Conservation (phyloP, 768 basidiomycete species). For the Leucosporidium yakuticum region DNA sequence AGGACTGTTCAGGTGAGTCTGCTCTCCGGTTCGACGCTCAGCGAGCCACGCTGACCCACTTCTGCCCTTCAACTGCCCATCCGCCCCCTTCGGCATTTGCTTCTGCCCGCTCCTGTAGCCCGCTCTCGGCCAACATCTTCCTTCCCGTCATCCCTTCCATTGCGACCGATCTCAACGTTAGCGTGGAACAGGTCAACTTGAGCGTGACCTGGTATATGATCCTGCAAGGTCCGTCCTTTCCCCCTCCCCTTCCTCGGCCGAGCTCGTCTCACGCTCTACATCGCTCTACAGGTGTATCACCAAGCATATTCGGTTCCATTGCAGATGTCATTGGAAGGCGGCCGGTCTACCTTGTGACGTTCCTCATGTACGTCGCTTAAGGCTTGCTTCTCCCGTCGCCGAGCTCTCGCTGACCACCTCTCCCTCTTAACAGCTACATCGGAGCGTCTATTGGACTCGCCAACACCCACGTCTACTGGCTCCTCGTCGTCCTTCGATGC, state of each 20-base stretch:
- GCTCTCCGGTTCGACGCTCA: background rate
- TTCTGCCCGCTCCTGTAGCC: background rate
- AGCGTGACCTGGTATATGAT: constrained; percentile 30
- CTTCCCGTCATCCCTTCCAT: constrained; percentile 31
- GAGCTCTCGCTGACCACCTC: too few species aligned
- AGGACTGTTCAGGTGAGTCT: background rate
- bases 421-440: constrained; percentile 17
- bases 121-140: constrained; percentile 31
- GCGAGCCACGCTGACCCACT: too few species aligned
- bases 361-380: constrained; percentile 17
- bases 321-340: constrained; percentile 28
- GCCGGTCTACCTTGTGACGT: constrained; percentile 18
- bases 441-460: constrained; percentile 33
- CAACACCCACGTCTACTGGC: constrained; percentile 20
- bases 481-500: constrained; percentile 17
- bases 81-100: too few species aligned
- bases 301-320: constrained; percentile 24
- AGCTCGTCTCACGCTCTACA: background rate
- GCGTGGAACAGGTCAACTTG: constrained; percentile 18
- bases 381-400: background rate
- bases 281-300: constrained; percentile 1
- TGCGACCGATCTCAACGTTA: constrained; percentile 3
- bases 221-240: constrained; percentile 15
- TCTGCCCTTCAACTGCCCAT: too few species aligned
- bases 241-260: background rate